Conservation (phyloP, 345 rosid genomes). For the Populus pruinosa region DNA sequence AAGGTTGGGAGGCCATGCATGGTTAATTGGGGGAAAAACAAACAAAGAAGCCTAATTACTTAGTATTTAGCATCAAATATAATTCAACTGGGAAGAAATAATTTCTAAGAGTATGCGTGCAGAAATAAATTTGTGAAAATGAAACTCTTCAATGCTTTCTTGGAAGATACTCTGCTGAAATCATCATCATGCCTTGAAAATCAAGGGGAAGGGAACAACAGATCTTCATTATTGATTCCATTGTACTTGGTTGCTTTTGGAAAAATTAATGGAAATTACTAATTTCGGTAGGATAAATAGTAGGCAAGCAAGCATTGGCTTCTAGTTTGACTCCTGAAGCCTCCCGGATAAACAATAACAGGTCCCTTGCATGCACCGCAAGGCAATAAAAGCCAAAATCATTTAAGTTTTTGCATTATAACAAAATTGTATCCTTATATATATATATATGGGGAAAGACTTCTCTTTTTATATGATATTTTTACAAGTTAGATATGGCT, state of each 20-base stretch:
- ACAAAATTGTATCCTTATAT: neutral
- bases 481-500: no score
- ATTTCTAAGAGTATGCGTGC: neutral
- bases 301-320: slow-evolving; percentile 10
- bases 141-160: neutral
- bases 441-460: neutral
- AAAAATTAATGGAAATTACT: neutral
- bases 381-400: neutral
- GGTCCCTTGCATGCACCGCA: neutral
- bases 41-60: neutral
- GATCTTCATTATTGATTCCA: neutral
- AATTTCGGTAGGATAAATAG: neutral
- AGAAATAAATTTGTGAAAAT: neutral
- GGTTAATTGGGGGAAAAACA: neutral
- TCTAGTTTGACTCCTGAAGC: slow-evolving; percentile 2
- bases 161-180: neutral
- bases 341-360: neutral
- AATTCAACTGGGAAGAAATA: neutral
- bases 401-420: neutral
- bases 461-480: no score
- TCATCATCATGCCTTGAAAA: neutral
- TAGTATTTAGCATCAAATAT: neutral
- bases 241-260: neutral
- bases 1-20: neutral
- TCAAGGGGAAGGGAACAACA: neutral